Conservation (phyloP, 1,284 basidiomycete genomes). For the Cutaneotrichosporon cyanovorans region DNA sequence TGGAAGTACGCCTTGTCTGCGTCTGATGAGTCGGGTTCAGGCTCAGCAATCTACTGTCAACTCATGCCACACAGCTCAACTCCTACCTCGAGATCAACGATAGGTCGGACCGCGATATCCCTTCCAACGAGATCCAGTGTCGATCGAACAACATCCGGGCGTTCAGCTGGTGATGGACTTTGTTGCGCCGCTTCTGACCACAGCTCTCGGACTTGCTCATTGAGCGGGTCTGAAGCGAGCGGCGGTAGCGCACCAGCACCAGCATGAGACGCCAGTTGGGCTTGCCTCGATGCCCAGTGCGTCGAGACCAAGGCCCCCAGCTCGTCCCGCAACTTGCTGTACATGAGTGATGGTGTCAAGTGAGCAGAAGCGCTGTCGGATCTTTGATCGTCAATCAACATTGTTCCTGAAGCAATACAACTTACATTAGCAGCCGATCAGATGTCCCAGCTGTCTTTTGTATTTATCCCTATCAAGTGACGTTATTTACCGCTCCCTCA, state of each 20-base stretch:
- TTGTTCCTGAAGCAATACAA: no score
- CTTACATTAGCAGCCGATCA: no score
- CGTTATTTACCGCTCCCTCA: no score
- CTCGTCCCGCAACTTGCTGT: slow-evolving; percentile 1
- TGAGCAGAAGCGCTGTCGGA: no score
- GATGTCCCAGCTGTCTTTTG: no score
- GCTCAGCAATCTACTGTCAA: slow-evolving; percentile 24
- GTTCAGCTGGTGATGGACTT: neutral
- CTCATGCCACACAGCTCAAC: neutral
- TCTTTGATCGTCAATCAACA: no score
- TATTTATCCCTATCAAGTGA: no score
- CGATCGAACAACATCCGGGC: slow-evolving; percentile 22
- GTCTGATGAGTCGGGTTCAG: slow-evolving; percentile 11
- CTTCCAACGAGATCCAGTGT: slow-evolving; percentile 35
- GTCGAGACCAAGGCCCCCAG: neutral
- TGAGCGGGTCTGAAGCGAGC: slow-evolving; percentile 1
- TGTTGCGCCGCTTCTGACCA: neutral
- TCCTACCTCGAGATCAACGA: slow-evolving; percentile 26
- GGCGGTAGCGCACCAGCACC: neutral
- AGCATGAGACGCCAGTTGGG: slow-evolving; percentile 1
- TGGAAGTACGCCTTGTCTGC: slow-evolving; percentile 23
- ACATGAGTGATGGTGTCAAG: slow-evolving; percentile 8
- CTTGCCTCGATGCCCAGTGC: slow-evolving; percentile 1
- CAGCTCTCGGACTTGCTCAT: slow-evolving; percentile 1
- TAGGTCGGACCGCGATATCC: slow-evolving; percentile 26